phyloP scores from a whole-genome alignment of 2,329 filamentous ascomycete species.

The Esteya vermicola region DNA sequence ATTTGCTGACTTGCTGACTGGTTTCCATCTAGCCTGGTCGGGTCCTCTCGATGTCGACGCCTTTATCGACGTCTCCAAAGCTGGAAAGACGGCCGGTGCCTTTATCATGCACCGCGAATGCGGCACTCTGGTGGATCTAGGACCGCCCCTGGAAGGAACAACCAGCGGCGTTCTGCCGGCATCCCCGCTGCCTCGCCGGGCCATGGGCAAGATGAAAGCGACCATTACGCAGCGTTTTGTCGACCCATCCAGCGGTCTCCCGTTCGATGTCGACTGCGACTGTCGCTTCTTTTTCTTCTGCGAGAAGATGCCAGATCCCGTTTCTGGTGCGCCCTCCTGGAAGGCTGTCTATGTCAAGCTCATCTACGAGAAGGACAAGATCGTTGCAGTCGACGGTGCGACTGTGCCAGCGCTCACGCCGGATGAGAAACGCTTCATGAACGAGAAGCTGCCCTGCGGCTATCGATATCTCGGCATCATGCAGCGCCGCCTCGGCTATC shows the following conservation, averaged over 20 bases:
- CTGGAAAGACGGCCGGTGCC: slow-evolving; percentile 32
- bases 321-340: slow-evolving; percentile 15
- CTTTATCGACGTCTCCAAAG: slow-evolving; percentile 34
- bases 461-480: slow-evolving; percentile 32
- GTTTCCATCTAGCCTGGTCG: slow-evolving; percentile 26
- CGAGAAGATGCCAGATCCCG: slow-evolving; percentile 12
- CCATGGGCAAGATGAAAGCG: slow-evolving; percentile 23
- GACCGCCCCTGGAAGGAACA: slow-evolving; percentile 13
- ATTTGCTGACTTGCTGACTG: neutral
- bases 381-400: slow-evolving; percentile 28
- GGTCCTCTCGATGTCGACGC: slow-evolving; percentile 25
- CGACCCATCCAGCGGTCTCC: slow-evolving; percentile 15
- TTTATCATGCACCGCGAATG: slow-evolving; percentile 44
- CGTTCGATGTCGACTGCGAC: slow-evolving; percentile 36
- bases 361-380: slow-evolving; percentile 20
- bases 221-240: slow-evolving; percentile 37
- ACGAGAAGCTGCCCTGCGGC: slow-evolving; percentile 32
- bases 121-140: slow-evolving; percentile 9
- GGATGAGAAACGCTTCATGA: slow-evolving; percentile 25
- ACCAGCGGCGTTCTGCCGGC: slow-evolving; percentile 22
- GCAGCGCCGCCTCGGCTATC: slow-evolving; percentile 29
- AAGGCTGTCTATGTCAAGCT: slow-evolving; percentile 30
- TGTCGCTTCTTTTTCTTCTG: slow-evolving; percentile 35
- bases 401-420: slow-evolving; percentile 21
- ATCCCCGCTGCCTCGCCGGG: slow-evolving; percentile 31